Evolutionary conservation across 306 rosid species (phyloP).

Genomic region (Pyrus communis): DNA sequence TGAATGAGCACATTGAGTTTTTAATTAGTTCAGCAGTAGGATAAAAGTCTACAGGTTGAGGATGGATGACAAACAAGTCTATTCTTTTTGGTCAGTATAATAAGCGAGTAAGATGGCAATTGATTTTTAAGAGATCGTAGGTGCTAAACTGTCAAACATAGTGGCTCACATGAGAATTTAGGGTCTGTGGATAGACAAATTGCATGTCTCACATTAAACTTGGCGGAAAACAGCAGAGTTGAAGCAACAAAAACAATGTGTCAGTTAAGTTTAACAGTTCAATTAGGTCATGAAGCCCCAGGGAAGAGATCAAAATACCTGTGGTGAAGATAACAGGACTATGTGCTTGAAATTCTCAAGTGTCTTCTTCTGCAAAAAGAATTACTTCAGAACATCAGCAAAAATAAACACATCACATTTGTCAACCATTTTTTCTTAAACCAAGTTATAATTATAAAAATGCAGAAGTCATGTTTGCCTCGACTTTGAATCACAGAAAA

Average conservation of each 20-base stretch:
- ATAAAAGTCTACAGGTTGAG: background rate
- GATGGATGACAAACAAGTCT: background rate
- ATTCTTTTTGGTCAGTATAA: background rate
- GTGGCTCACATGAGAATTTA: background rate
- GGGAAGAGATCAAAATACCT: constrained; percentile 43
- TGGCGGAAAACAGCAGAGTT: background rate
- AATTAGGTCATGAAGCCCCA: background rate
- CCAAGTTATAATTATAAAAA: background rate
- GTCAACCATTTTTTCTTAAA: background rate
- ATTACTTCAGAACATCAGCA: constrained; percentile 14
- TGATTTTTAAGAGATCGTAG: background rate
- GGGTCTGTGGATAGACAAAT: background rate
- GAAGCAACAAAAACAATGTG: background rate
- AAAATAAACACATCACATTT: background rate
- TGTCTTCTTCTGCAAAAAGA: constrained; percentile 66
- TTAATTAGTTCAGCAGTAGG: background rate
- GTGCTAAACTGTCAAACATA: background rate
- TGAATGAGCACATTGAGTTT: background rate
- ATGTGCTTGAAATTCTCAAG: constrained; percentile 74
- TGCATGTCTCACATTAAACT: background rate
- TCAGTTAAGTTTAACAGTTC: background rate
- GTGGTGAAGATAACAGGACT: constrained; percentile 84
- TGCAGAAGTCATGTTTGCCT: background rate
- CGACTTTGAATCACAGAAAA: background rate
- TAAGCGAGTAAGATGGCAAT: background rate